Evolutionary conservation across 2,329 filamentous ascomycete species (phyloP).

Genomic region (Penicillium sp.): DNA sequence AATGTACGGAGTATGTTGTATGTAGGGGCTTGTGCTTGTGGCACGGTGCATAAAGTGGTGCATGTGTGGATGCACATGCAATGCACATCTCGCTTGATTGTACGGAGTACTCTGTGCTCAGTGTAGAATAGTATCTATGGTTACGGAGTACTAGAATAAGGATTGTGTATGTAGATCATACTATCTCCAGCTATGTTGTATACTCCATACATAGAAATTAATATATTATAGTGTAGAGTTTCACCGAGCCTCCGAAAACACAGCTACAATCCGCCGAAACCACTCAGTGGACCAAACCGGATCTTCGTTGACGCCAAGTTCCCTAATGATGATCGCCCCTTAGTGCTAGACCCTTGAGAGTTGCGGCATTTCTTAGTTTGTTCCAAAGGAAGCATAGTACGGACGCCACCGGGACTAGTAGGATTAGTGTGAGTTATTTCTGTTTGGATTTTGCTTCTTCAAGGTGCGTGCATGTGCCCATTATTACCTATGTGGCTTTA

Average conservation of each 20-base stretch:
- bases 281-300: constrained; percentile 5
- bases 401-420: constrained; percentile 7
- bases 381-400: background rate
- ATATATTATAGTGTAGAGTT: background rate
- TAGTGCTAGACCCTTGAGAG: constrained; percentile 5
- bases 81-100: background rate
- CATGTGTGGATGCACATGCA: background rate
- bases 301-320: constrained; percentile 1
- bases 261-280: background rate
- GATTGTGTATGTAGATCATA: background rate
- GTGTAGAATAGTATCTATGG: background rate
- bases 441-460: background rate
- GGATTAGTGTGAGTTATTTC: background rate
- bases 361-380: constrained; percentile 9
- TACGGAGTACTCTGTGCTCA: background rate
- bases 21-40: constrained; percentile 3
- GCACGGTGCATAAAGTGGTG: background rate
- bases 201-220: background rate
- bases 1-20: background rate
- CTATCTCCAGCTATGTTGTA: background rate
- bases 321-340: constrained; percentile 5
- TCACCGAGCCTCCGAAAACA: background rate
- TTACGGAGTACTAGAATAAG: background rate
- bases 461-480: background rate
- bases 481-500: background rate